Conservation (phyloP, 2,329 filamentous ascomycete genomes). For the Beauveria caledonica region DNA sequence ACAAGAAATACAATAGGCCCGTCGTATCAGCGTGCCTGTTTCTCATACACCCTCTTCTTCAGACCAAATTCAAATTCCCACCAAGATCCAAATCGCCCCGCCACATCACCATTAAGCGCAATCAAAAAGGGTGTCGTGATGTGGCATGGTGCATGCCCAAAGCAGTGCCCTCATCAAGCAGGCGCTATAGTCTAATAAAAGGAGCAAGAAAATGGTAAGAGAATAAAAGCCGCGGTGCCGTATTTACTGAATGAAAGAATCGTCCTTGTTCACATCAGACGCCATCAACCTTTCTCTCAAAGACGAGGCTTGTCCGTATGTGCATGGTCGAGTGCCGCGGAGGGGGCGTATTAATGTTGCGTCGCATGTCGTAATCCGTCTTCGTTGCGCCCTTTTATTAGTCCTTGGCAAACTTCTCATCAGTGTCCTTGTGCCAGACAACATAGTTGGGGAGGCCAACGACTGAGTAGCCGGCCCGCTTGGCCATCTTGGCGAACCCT, state of each 20-base stretch:
- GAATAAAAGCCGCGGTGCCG: slow-evolving; percentile 2
- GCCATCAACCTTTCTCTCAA: neutral
- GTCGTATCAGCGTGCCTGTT: neutral
- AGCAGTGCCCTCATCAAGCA: neutral
- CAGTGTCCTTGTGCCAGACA: slow-evolving; percentile 96
- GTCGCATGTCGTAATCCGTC: neutral
- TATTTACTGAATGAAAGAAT: slow-evolving; percentile 6
- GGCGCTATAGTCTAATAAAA: slow-evolving; percentile 8
- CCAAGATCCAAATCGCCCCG: slow-evolving; percentile 11
- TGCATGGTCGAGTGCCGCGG: neutral
- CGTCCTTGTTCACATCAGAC: neutral
- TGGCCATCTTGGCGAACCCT: slow-evolving; percentile 98
- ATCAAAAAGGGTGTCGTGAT: slow-evolving; percentile 13
- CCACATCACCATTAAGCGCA: slow-evolving; percentile 12
- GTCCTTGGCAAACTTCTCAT: slow-evolving; percentile 80
- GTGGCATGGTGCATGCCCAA: slow-evolving; percentile 6
- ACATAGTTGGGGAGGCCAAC: slow-evolving; percentile 93
- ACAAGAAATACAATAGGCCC: neutral
- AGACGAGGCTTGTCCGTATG: neutral
- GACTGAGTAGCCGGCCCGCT: slow-evolving; percentile 87
- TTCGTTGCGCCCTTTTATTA: slow-evolving; percentile 24
- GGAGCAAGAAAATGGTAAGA: neutral
- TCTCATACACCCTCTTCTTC: neutral
- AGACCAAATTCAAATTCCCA: neutral
- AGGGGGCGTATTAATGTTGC: neutral